phyloP scores from a whole-genome alignment of 176 grass and related monocot species.

The Melocanna baccifera region DNA sequence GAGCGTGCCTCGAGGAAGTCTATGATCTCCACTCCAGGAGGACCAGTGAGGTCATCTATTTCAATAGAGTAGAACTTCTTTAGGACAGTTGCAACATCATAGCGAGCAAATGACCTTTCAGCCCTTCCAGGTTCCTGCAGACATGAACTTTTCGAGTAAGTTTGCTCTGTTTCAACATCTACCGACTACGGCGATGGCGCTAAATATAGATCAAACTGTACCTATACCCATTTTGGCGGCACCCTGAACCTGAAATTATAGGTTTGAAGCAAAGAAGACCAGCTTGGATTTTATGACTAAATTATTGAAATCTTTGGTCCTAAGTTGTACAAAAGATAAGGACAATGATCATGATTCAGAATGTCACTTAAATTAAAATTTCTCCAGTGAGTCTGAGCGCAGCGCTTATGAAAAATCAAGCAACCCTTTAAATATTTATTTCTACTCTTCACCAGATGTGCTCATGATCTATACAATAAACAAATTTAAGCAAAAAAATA shows the following conservation, averaged over 20 bases:
- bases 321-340: too few species aligned
- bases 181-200: background rate
- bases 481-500: background rate
- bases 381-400: background rate
- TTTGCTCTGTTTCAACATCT: background rate
- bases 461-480: background rate
- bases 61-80: constrained; percentile 54
- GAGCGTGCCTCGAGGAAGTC: constrained; percentile 48
- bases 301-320: too few species aligned
- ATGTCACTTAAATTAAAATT: background rate
- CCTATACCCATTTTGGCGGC: too few species aligned
- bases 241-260: too few species aligned
- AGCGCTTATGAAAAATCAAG: background rate
- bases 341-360: background rate
- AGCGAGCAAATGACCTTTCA: constrained; percentile 52
- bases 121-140: constrained; percentile 57
- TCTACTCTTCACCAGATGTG: background rate
- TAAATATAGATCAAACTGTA: background rate
- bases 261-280: too few species aligned
- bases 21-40: constrained; percentile 63
- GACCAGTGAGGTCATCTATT: constrained; percentile 41
- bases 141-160: constrained; percentile 12
- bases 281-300: too few species aligned
- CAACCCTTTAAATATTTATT: background rate
- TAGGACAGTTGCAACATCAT: constrained; percentile 41